A percentile compares a stretch with the other conserved stretches of the same genome.
Conservation (phyloP, 768 basidiomycete species). For the Hericium alpestre region DNA sequence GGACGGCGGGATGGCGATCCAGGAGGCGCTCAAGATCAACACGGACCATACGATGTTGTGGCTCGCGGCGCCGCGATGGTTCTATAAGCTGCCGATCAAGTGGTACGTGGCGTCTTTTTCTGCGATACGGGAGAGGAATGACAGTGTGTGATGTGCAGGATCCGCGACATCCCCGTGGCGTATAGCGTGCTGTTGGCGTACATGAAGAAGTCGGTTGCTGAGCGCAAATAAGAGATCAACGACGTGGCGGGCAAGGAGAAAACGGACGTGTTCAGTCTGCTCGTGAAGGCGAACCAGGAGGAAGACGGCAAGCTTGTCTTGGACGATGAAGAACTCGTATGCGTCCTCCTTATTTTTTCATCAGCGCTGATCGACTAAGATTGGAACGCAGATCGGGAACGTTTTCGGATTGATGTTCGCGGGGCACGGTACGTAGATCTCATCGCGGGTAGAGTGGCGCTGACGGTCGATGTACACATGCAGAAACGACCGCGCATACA, state of each 20-base stretch:
- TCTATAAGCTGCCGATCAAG: conserved; percentile 3
- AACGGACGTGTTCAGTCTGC: conserved; percentile 10
- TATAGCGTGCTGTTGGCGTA: conserved; percentile 1
- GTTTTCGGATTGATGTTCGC: conserved; percentile 13
- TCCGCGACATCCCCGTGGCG: background rate
- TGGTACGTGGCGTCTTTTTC: background rate
- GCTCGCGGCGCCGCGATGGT: conserved; percentile 1
- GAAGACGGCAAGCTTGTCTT: conserved; percentile 2
- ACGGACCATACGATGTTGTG: background rate
- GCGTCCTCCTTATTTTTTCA: background rate
- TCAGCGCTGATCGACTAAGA: background rate
- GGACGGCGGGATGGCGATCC: conserved; percentile 4
- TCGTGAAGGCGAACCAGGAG: conserved; percentile 10
- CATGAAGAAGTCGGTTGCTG: conserved; percentile 6
- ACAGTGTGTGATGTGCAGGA: background rate
- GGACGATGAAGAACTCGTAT: conserved; percentile 10
- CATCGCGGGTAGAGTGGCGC: no score
- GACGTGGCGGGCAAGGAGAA: background rate
- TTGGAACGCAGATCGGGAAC: conserved; percentile 7
- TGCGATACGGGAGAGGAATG: background rate
- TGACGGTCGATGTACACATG: background rate
- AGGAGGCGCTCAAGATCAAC: conserved; percentile 3
- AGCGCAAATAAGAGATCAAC: conserved; percentile 6
- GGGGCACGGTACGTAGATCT: conserved; percentile 9
- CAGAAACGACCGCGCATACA: conserved; percentile 25